A percentile compares a stretch with the other conserved stretches of the same genome.
Conservation (phyloP, 352 stramenopile genomes). For the Phytophthora vignae region DNA sequence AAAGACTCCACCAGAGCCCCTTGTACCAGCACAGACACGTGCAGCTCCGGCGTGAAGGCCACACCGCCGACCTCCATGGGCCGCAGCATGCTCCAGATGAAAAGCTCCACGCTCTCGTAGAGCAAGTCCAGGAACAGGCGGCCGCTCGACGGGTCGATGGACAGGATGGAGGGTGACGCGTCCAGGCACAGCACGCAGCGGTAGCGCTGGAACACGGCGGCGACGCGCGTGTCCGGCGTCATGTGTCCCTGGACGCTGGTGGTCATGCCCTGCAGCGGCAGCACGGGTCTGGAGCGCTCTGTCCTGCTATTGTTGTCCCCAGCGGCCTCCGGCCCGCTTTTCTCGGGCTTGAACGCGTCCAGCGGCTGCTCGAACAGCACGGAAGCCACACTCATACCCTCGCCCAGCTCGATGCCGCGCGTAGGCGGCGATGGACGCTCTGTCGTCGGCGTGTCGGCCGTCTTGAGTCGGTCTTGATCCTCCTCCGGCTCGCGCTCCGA, state of each 20-base stretch:
- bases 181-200: constrained; percentile 88
- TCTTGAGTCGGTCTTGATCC: constrained; percentile 19
- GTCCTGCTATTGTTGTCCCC: constrained; percentile 19
- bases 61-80: constrained; percentile 62
- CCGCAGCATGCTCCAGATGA: constrained; percentile 71
- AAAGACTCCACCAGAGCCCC: constrained; percentile 80
- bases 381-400: constrained; percentile 78
- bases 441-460: background rate
- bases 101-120: constrained; percentile 84
- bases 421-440: background rate
- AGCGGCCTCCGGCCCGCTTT: constrained; percentile 4
- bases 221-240: constrained; percentile 56
- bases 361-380: constrained; percentile 38
- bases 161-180: constrained; percentile 82
- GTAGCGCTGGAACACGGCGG: constrained; percentile 79
- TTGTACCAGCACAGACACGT: constrained; percentile 86
- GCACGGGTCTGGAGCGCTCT: constrained; percentile 12
- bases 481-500: constrained; percentile 34
- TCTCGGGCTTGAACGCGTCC: constrained; percentile 1
- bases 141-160: constrained; percentile 79
- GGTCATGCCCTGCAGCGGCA: constrained; percentile 29
- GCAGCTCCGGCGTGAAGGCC: constrained; percentile 70
- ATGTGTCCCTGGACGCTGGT: constrained; percentile 44
- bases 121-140: constrained; percentile 84
- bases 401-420: constrained; percentile 54